A percentile compares a stretch with the other conserved stretches of the same genome.
These are phyloP conservation scores for Aspergillus unguis DNA, from an alignment of 2,329 filamentous ascomycete genomes.

Conservation along the genomic window DNA sequence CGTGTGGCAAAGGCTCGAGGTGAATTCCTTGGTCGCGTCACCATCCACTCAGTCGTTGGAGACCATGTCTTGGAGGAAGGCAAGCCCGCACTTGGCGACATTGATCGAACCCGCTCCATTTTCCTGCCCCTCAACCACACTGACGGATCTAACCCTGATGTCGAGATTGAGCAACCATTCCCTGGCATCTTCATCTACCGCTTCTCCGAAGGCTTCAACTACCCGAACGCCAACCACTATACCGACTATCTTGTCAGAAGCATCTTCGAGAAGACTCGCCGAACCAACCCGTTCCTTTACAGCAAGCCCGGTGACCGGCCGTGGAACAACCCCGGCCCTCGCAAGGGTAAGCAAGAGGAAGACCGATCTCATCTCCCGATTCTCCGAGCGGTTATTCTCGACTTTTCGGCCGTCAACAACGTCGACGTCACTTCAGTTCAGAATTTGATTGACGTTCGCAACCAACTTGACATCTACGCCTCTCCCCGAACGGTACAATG, in stretches of 20 bases:
- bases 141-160: conserved; percentile 86
- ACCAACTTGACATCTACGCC: conserved; percentile 84
- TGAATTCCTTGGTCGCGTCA: conserved; percentile 76
- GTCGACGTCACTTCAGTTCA: conserved; percentile 92
- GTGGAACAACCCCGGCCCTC: conserved; percentile 89
- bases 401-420: conserved; percentile 91
- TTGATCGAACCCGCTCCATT: conserved; percentile 59
- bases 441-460: conserved; percentile 87
- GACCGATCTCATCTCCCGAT: conserved; percentile 58
- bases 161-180: conserved; percentile 76
- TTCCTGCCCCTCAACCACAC: conserved; percentile 82
- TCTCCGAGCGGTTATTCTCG: conserved; percentile 85
- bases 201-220: conserved; percentile 93
- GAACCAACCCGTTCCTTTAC: conserved; percentile 69
- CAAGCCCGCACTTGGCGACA: conserved; percentile 37
- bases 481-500: conserved; percentile 81
- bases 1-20: conserved; percentile 79
- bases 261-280: conserved; percentile 68
- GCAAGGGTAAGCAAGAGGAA: conserved; percentile 51
- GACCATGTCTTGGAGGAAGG: conserved; percentile 67
- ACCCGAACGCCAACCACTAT: conserved; percentile 87
- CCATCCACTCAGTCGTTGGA: conserved; percentile 77
- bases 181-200: conserved; percentile 95
- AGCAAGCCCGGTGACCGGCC: conserved; percentile 71
- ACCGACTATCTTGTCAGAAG: conserved; percentile 71